Evolutionary conservation across 2,329 filamentous ascomycete species (phyloP).

Genomic region (Aureobasidium subglaciale): DNA sequence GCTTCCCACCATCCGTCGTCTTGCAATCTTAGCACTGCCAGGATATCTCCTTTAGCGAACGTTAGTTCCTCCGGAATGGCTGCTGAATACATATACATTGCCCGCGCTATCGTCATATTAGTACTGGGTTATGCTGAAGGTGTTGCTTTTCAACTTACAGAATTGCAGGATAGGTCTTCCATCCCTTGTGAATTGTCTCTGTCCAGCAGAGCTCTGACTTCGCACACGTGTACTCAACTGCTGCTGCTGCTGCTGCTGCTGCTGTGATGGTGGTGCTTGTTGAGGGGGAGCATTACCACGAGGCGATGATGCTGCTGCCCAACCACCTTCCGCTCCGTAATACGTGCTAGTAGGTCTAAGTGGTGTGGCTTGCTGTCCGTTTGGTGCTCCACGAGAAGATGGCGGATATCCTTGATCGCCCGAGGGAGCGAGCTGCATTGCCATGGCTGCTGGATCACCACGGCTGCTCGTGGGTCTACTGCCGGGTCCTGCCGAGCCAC

Average conservation of each 20-base stretch:
- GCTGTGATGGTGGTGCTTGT: background rate
- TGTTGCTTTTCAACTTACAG: conserved; percentile 55
- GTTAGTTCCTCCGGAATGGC: conserved; percentile 92
- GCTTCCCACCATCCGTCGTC: conserved; percentile 99
- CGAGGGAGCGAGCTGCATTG: conserved; percentile 37
- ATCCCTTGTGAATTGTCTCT: conserved; percentile 76
- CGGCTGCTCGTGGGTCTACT: conserved; percentile 38
- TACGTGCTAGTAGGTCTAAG: conserved; percentile 38
- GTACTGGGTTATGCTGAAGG: background rate
- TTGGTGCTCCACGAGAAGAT: conserved; percentile 29
- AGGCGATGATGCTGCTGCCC: conserved; percentile 13
- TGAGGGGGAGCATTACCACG: background rate
- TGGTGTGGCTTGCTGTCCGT: no score
- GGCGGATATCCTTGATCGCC: conserved; percentile 35
- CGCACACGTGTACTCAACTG: conserved; percentile 40
- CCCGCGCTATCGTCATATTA: conserved; percentile 58
- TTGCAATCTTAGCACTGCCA: conserved; percentile 82
- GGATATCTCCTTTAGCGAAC: conserved; percentile 84
- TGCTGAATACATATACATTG: conserved; percentile 88
- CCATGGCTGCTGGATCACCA: conserved; percentile 36
- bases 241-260: conserved; percentile 21
- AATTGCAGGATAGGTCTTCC: conserved; percentile 86
- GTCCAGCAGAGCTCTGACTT: conserved; percentile 83
- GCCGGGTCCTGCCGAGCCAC: conserved; percentile 14
- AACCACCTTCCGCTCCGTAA: conserved; percentile 31